A percentile compares a stretch with the other conserved stretches of the same genome.
phyloP scores from a whole-genome alignment of 2,329 filamentous ascomycete species.

The Sporothrix variecibatus region DNA sequence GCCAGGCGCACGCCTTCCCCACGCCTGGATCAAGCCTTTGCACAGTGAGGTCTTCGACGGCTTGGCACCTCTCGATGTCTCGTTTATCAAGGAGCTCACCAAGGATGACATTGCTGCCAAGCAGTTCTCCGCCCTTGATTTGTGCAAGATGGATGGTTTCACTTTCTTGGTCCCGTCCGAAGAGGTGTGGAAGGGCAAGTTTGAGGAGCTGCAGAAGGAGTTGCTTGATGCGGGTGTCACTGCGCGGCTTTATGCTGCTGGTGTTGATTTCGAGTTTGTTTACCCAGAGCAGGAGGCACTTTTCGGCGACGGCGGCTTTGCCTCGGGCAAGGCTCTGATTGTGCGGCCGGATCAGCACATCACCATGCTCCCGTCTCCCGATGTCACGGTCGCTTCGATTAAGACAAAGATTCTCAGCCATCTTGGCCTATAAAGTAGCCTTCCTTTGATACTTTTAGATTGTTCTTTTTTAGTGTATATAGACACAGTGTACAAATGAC shows the following conservation, averaged over 20 bases:
- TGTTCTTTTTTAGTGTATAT: no score
- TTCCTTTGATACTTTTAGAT: no score
- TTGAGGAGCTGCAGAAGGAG: no score
- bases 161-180: no score
- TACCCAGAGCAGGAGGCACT: background rate
- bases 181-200: no score
- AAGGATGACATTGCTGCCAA: background rate
- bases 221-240: no score
- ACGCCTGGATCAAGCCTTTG: background rate
- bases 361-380: background rate
- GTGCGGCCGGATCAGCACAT: conserved; percentile 1
- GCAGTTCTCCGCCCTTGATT: background rate
- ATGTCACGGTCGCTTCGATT: background rate
- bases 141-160: background rate
- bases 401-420: background rate
- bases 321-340: background rate
- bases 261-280: background rate
- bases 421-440: background rate
- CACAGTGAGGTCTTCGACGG: background rate
- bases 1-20: background rate
- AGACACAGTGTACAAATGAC: no score
- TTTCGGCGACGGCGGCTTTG: background rate
- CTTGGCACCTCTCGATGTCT: background rate
- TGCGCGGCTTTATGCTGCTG: background rate
- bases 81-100: background rate